phyloP scores from a whole-genome alignment of 2,329 filamentous ascomycete genomes.

The Ceratocystis cacaofunesta region DNA sequence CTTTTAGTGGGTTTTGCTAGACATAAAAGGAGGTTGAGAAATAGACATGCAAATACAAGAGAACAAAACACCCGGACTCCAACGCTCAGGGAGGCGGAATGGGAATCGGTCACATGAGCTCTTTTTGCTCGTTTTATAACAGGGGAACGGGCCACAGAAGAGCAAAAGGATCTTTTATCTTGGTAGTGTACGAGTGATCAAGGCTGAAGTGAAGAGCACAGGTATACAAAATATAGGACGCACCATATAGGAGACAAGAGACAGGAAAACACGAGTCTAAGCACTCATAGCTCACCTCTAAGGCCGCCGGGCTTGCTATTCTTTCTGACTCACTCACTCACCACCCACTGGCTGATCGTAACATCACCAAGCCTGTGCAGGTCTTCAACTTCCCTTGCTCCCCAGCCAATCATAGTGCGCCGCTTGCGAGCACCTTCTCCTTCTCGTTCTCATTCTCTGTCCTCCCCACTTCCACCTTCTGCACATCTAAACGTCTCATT shows the following conservation, averaged over 20 bases:
- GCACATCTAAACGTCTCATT: neutral
- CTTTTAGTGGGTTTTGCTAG: neutral
- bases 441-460: neutral
- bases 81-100: neutral
- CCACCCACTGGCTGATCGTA: too few relatives aligned
- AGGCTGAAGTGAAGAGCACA: too few relatives aligned
- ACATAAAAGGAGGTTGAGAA: neutral
- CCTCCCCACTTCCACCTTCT: neutral
- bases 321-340: too few relatives aligned
- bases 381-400: neutral
- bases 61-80: neutral
- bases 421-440: neutral
- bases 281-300: too few relatives aligned
- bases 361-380: too few relatives aligned
- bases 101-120: neutral
- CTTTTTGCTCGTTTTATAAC: neutral
- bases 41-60: neutral
- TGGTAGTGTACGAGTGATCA: too few relatives aligned
- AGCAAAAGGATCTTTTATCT: neutral
- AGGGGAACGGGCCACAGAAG: neutral
- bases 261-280: too few relatives aligned
- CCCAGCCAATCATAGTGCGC: neutral
- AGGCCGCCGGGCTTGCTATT: too few relatives aligned
- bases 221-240: too few relatives aligned
- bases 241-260: too few relatives aligned